These are phyloP conservation scores for Barbatosphaeria neglecta DNA, from an alignment of 495 filamentous ascomycete genomes.

Conservation along the genomic window DNA sequence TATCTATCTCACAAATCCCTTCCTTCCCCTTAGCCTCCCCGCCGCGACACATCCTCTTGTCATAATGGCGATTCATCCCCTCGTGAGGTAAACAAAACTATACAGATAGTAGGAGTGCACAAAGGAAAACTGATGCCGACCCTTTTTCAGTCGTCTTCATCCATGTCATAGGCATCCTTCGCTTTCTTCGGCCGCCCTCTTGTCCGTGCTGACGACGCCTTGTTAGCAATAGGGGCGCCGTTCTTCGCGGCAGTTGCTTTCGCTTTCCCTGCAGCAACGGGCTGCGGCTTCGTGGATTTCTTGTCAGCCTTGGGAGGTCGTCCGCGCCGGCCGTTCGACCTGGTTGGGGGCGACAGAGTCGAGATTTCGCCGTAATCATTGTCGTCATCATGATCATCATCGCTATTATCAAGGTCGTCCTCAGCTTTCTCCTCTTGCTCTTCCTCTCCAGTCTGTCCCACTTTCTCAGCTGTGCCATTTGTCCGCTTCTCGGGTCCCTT, in stretches of 20 bases:
- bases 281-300: background rate
- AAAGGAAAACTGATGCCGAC: background rate
- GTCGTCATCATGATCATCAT: constrained; percentile 15
- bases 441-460: constrained; percentile 5
- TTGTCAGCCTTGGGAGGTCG: constrained; percentile 4
- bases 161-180: constrained; percentile 9
- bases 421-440: constrained; percentile 3
- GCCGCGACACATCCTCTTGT: too few relatives aligned
- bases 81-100: too few relatives aligned
- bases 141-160: constrained; percentile 7
- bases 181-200: constrained; percentile 3
- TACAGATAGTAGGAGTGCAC: too few relatives aligned
- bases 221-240: background rate
- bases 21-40: too few relatives aligned
- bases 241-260: constrained; percentile 1
- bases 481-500: background rate
- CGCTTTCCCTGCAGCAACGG: background rate
- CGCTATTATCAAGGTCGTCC: constrained; percentile 9
- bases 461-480: background rate
- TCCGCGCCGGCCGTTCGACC: constrained; percentile 8
- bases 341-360: constrained; percentile 1
- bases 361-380: constrained; percentile 4
- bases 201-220: background rate
- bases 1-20: too few relatives aligned
- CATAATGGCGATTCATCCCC: too few relatives aligned